These are phyloP conservation scores for Xanthoparmelia taractica DNA, from an alignment of 495 filamentous ascomycete genomes.

Conservation along the genomic window DNA sequence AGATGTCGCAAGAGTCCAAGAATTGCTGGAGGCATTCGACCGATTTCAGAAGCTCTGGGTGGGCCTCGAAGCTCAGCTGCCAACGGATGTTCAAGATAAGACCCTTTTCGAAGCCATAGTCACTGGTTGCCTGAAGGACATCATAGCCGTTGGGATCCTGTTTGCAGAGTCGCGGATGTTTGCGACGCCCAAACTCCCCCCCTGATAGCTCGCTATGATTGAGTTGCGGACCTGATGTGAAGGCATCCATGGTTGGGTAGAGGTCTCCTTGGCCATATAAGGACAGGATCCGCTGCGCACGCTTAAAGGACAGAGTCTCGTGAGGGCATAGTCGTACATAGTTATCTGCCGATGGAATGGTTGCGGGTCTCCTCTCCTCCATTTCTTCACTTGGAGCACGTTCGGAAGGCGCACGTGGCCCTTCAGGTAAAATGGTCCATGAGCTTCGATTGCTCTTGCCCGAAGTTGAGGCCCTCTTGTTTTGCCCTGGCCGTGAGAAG, in stretches of 20 bases:
- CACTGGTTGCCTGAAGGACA: constrained; percentile 6
- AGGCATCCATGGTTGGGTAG: not conserved
- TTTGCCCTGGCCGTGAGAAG: not conserved
- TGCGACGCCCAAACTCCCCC: constrained; percentile 4
- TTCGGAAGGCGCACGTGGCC: not conserved
- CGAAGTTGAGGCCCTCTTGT: not conserved
- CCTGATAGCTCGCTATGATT: not conserved
- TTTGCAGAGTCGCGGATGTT: not conserved
- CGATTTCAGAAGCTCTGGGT: not conserved
- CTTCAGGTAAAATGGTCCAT: not conserved
- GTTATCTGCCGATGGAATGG: not conserved
- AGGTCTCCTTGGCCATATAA: constrained; percentile 3
- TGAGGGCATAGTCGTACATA: constrained; percentile 1
- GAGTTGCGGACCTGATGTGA: not conserved
- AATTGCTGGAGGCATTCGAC: constrained; percentile 1
- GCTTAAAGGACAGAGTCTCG: constrained; percentile 2
- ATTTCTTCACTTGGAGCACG: not conserved
- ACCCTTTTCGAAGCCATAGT: not conserved
- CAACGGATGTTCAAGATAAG: constrained; percentile 3
- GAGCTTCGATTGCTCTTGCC: constrained; percentile 3
- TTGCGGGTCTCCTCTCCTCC: not conserved
- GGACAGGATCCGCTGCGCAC: not conserved
- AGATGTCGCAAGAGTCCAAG: not conserved
- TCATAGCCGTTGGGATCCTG: constrained; percentile 3
- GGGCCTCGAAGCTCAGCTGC: not conserved